Percentiles rank a stretch among this genome's conserved stretches.
These are phyloP conservation scores for Leucoagaricus sp. DNA, from an alignment of 1,284 basidiomycete genomes.

Conservation along the genomic window DNA sequence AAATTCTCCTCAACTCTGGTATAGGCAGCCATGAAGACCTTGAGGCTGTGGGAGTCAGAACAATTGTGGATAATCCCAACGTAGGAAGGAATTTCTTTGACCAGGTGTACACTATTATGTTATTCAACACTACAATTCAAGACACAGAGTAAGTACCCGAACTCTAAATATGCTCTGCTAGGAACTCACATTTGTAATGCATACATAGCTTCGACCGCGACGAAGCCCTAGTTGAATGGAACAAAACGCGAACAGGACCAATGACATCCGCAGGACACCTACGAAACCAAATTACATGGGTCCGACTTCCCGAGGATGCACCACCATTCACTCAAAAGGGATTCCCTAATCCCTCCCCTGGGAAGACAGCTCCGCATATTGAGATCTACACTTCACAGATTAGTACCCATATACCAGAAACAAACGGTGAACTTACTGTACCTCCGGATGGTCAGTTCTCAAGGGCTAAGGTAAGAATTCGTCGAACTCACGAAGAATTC, in stretches of 20 bases:
- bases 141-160: slow-evolving; percentile 7
- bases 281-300: slow-evolving; percentile 16
- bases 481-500: too few species aligned
- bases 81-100: slow-evolving; percentile 21
- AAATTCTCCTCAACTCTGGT: slow-evolving; percentile 25
- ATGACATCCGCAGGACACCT: slow-evolving; percentile 11
- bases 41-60: slow-evolving; percentile 17
- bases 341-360: slow-evolving; percentile 16
- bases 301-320: slow-evolving; percentile 18
- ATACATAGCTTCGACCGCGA: slow-evolving; percentile 6
- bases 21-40: slow-evolving; percentile 21
- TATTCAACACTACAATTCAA: slow-evolving; percentile 6
- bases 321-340: slow-evolving; percentile 17
- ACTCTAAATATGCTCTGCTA: too few species aligned
- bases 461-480: background rate
- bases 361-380: slow-evolving; percentile 20
- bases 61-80: slow-evolving; percentile 20
- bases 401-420: background rate
- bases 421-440: background rate
- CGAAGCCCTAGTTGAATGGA: slow-evolving; percentile 19
- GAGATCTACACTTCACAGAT: slow-evolving; percentile 16
- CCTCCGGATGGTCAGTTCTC: background rate
- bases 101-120: background rate
- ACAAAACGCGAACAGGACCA: slow-evolving; percentile 17
- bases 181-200: background rate